A percentile compares a stretch with the other conserved stretches of the same genome.
Evolutionary conservation across 345 rosid genomes (phyloP).

Genomic region (Bruguiera gymnorhiza): DNA sequence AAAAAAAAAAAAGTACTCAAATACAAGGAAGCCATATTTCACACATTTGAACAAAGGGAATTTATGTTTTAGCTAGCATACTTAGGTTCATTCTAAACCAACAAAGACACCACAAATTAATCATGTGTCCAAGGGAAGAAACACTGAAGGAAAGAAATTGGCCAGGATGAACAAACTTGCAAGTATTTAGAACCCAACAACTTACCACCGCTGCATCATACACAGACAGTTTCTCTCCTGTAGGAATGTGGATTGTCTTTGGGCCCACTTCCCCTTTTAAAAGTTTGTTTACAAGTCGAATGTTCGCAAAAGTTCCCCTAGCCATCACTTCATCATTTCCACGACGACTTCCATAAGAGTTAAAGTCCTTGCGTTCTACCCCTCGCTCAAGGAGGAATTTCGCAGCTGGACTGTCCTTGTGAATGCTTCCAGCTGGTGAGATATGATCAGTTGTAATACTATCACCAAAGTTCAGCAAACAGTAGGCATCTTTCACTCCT

Average conservation of each 20-base stretch:
- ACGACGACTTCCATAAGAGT: slow-evolving; percentile 98
- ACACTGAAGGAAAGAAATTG: background rate
- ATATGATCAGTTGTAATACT: slow-evolving; percentile 99
- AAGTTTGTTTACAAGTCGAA: slow-evolving; percentile 92
- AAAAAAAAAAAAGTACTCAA: background rate
- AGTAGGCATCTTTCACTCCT: slow-evolving; percentile 90
- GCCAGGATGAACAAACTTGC: slow-evolving; percentile 3
- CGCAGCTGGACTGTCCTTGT: slow-evolving; percentile 95
- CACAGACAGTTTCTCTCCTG: slow-evolving; percentile 91
- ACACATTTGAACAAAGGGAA: background rate
- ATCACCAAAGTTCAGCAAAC: slow-evolving; percentile 90
- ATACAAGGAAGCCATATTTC: background rate
- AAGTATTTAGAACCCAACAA: background rate
- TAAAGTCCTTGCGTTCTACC: slow-evolving; percentile 81
- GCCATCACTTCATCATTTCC: slow-evolving; percentile 98
- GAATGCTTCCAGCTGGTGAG: slow-evolving; percentile 97
- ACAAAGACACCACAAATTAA: background rate
- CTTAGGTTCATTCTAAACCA: background rate
- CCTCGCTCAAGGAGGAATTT: slow-evolving; percentile 72
- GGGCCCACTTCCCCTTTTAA: slow-evolving; percentile 96
- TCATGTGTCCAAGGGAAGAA: background rate
- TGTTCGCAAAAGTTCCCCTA: slow-evolving; percentile 96
- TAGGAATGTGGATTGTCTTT: slow-evolving; percentile 86
- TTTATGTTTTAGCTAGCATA: background rate
- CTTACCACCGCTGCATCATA: slow-evolving; percentile 90